Conservation (phyloP, 176 grass and related monocot genomes). For the Triticum timopheevii region DNA sequence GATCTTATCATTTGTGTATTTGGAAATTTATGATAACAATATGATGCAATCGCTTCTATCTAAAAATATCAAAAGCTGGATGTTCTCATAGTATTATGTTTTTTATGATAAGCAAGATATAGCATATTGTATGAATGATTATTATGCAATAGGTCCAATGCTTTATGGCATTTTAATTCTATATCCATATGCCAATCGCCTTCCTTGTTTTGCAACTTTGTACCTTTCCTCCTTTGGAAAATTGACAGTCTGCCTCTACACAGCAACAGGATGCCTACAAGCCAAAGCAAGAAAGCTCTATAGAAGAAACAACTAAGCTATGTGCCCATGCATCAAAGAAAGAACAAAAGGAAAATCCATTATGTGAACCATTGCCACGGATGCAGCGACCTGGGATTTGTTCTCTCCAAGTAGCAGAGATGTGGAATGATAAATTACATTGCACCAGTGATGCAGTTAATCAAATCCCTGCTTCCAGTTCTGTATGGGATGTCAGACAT, state of each 20-base stretch:
- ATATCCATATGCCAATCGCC: background rate
- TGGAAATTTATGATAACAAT: background rate
- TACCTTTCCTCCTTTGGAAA: constrained; percentile 14
- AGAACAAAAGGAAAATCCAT: constrained; percentile 2
- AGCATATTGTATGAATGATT: background rate
- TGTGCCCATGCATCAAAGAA: background rate
- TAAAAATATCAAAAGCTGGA: background rate
- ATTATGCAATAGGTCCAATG: background rate
- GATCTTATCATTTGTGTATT: background rate
- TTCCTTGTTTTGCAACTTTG: constrained; percentile 19
- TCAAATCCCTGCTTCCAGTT: constrained; percentile 25
- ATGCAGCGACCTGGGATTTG: background rate
- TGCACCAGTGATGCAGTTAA: constrained; percentile 5
- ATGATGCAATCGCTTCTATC: background rate
- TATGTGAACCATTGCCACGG: background rate
- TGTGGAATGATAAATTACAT: constrained; percentile 9
- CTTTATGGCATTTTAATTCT: background rate
- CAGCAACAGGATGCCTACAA: constrained; percentile 13
- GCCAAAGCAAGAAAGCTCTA: constrained; percentile 9
- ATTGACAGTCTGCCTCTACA: constrained; percentile 21
- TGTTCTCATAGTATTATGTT: background rate
- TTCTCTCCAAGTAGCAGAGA: background rate
- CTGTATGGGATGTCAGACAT: background rate
- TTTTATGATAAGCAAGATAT: background rate
- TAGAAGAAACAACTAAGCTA: constrained; percentile 26